Evolutionary conservation across 441 rosid species (phyloP), one percentile per base, ranked within the genome.

Genomic region (Erodium chrysanthum): DNA sequence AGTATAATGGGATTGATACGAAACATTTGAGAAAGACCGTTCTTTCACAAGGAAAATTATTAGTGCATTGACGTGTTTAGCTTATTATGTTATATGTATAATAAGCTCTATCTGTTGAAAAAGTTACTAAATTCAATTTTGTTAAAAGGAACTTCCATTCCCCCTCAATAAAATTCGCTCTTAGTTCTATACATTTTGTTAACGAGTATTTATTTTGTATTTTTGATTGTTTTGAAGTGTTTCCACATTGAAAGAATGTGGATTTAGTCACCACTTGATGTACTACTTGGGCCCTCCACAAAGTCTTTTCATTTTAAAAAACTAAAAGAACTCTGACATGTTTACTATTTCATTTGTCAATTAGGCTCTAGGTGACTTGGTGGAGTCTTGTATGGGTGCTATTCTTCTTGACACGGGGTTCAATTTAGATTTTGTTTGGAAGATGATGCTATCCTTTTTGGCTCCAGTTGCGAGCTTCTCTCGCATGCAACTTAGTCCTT

Each of bases 311-410:
- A 27, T 76, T 70, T 64, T 63, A 11, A 25, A 27, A 15, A 59
- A 68, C 64, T 21, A 22, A 44, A 46, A 21, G 71, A 63, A 65
- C 66, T 59, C 50, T 72, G 56, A 68, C 69, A 15, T 64, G 62
- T 59, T 10, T 56, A 14, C 48, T 42, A 35, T 66, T 42, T 73
- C 50, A 15, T 52, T 63, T 70, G 25, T 67, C 70, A 63, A 71
- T 74, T 87, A 91, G 97, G 96, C 82, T 52, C 96, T 94, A 42
- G 94, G 99, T 67, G 99, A 94, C 79, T 79, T 94, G 85, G 83
- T 94, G 29, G 99, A 94, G 83, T 89, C 97, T 74, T 84, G 76
- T 65, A 33, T 88, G 67, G 98, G 97, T 68, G 97, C 97, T 68
- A 79, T 87, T 70, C 84, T 89, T 64, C 90, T 94, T 8, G 98